Evolutionary conservation across 768 basidiomycete genomes (phyloP).

Genomic region (Pisolithus microcarpus): DNA sequence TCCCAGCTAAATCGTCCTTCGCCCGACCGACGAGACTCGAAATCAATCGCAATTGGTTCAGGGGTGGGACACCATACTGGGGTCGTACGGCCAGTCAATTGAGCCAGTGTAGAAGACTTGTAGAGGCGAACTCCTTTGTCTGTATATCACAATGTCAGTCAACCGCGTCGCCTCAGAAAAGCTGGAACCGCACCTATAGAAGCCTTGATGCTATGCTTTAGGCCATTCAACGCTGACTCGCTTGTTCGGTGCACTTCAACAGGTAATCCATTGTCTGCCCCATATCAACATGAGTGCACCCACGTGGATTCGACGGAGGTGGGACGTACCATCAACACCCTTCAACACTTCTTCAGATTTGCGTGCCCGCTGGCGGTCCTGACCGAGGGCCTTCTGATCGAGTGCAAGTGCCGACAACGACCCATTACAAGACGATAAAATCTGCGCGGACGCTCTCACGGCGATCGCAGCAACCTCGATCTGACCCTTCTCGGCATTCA

Average conservation of each 20-base stretch:
- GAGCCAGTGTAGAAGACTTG: conserved; percentile 53
- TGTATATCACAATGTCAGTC: conserved; percentile 18
- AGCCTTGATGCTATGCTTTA: conserved; percentile 65
- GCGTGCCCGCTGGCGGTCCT: conserved; percentile 8
- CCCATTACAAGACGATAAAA: conserved; percentile 19
- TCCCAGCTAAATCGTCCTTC: conserved; percentile 30
- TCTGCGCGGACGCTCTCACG: conserved; percentile 23
- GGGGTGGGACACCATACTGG: conserved; percentile 25
- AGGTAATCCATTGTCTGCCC: conserved; percentile 19
- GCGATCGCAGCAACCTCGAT: conserved; percentile 26
- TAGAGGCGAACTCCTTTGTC: conserved; percentile 64
- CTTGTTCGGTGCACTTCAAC: conserved; percentile 15
- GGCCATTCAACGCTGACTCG: conserved; percentile 38
- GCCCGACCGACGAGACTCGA: conserved; percentile 26
- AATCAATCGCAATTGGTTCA: conserved; percentile 21
- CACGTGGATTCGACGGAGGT: not conserved
- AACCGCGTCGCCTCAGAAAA: conserved; percentile 1
- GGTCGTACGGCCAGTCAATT: conserved; percentile 27
- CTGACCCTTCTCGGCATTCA: conserved; percentile 19
- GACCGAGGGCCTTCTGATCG: conserved; percentile 1
- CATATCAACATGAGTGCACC: not conserved
- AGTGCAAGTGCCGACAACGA: conserved; percentile 14
- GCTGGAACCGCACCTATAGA: conserved; percentile 53
- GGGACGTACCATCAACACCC: not conserved
- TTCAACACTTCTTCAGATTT: conserved; percentile 8